These are phyloP conservation scores for Plasmodium cynomolgi DNA, from an alignment of 169 alveolate species.

Conservation along the genomic window DNA sequence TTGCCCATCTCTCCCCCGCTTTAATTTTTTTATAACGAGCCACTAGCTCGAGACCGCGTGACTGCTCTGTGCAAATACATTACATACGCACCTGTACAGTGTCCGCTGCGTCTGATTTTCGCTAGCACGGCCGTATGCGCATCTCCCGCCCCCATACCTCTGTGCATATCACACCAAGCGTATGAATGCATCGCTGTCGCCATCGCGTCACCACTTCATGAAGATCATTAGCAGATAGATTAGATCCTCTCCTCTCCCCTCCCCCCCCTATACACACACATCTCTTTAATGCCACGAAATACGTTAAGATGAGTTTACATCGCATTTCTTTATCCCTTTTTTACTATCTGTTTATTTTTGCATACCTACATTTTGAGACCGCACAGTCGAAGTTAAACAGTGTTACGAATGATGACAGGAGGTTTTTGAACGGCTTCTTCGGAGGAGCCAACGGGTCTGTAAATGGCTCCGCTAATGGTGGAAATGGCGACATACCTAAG, in stretches of 20 bases:
- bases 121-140: not conserved
- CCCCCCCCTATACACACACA: not conserved
- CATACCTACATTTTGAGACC: constrained; percentile 27
- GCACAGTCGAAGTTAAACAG: constrained; percentile 36
- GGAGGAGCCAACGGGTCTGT: not conserved
- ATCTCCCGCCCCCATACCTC: not conserved
- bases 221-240: not conserved
- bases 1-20: not conserved
- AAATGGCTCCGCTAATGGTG: not conserved
- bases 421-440: not conserved
- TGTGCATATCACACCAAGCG: not conserved
- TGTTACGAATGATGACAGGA: not conserved
- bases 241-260: not conserved
- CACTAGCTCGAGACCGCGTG: not conserved
- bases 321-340: not conserved
- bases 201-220: not conserved
- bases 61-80: not conserved
- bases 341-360: constrained; percentile 1
- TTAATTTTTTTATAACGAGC: not conserved
- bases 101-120: not conserved
- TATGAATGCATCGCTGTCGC: not conserved
- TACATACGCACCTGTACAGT: not conserved
- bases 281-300: not conserved
- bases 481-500: not conserved
- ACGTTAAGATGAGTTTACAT: not conserved